Base-by-base conservation (phyloP, 176 grass and related monocot genomes). In the Pharus latifolius region DNA sequence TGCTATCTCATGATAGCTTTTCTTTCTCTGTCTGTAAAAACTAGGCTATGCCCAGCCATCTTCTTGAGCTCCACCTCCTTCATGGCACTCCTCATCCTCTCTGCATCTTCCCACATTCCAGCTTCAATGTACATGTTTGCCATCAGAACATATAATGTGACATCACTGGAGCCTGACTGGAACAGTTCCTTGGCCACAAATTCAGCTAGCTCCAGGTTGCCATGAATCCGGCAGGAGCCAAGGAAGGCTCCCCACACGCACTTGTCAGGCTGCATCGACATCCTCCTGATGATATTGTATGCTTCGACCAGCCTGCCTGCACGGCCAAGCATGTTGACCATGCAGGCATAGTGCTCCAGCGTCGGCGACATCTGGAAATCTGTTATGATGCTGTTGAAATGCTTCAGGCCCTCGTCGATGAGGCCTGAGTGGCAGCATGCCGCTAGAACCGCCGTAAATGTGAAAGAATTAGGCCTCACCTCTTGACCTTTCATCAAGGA, bases 321-420 rank as follows among this genome's bases (percentile, higher is more conserved):
- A 14, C 93, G 86, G 0, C 88, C 92, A n/a, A 96, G 76, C 79
- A 92, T 75, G 71, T 85, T 73, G 11, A 92, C 86, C 45, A 92
- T 78, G 59, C 89, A 97, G 54, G 93, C 75, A 10, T 80, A 97
- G 50, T 97, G 87, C 74, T 88, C 89, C 31, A 92, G 61, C 10
- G 71, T 85, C 0, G 83, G 93, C 0, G 56, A 49, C 17, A 87
- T 74, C 14, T 45, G 67, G 50, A 82, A 80, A 10, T 85, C 61
- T 4, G 18, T 72, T 35, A 69, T 40, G 40, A 97, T 92, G 80
- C 83, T 85, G 38, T 92, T 73, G 40, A 97, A 90, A 80, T 83
- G 74, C 70, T 30, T 78, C 49, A 92, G 33, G 13, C 89, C 93
- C 75, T 97, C 83, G 2, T 87, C 75, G 0, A 97, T 66, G 17